A percentile compares a stretch with the other conserved stretches of the same genome.
Conservation (phyloP, 768 basidiomycete genomes). For the Collybiopsis confluens region DNA sequence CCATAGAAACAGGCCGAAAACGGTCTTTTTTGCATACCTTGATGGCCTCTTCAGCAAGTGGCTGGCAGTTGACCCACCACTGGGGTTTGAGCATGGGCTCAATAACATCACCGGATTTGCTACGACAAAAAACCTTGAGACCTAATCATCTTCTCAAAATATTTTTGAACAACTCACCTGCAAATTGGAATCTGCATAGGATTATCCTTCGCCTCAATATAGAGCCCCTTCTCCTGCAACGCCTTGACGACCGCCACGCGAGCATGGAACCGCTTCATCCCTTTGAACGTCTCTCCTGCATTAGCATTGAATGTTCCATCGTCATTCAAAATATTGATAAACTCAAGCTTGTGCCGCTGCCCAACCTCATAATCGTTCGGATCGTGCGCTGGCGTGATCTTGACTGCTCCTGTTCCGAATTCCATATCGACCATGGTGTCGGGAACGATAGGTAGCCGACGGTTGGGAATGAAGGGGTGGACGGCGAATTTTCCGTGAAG, state of each 20-base stretch:
- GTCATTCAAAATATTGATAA: conserved; percentile 94
- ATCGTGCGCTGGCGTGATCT: conserved; percentile 98
- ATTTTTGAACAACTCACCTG: conserved; percentile 42
- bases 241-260: conserved; percentile 78
- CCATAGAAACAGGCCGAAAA: no score
- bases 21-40: conserved; percentile 57
- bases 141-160: not conserved
- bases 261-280: conserved; percentile 98
- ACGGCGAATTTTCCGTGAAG: conserved; percentile 88
- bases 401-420: conserved; percentile 98
- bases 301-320: conserved; percentile 94
- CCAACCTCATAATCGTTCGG: conserved; percentile 97
- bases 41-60: conserved; percentile 85
- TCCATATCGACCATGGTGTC: conserved; percentile 89
- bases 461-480: conserved; percentile 87
- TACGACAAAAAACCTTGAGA: conserved; percentile 24
- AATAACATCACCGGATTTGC: conserved; percentile 95
- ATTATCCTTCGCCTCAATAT: conserved; percentile 90
- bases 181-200: conserved; percentile 97
- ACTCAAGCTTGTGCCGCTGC: conserved; percentile 78
- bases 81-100: conserved; percentile 95
- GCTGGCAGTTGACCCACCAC: conserved; percentile 97
- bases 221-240: conserved; percentile 80
- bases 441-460: conserved; percentile 82
- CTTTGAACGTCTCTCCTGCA: conserved; percentile 80